Percentiles rank a stretch among this genome's conserved stretches.
phyloP scores from a whole-genome alignment of 805 yeast species.

The Pichia nakasei region DNA sequence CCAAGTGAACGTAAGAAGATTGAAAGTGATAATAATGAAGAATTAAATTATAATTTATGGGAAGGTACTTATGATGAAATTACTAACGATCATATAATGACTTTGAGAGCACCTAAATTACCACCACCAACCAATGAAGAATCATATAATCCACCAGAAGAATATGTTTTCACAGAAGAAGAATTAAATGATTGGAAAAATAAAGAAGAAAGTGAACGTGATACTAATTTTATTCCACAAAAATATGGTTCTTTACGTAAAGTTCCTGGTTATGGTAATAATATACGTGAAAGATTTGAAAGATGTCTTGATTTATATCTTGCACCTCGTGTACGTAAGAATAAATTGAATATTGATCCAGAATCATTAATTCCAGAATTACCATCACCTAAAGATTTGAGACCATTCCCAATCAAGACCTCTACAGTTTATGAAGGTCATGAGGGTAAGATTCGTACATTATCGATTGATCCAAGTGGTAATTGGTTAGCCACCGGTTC shows the following conservation, averaged over 20 bases:
- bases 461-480: constrained; percentile 83
- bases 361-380: constrained; percentile 92
- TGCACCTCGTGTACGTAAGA: constrained; percentile 92
- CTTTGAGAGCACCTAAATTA: constrained; percentile 86
- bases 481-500: constrained; percentile 96
- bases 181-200: constrained; percentile 67
- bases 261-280: constrained; percentile 87
- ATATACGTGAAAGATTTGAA: constrained; percentile 85
- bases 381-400: constrained; percentile 92
- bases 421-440: constrained; percentile 84
- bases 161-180: constrained; percentile 73
- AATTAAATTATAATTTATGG: constrained; percentile 75
- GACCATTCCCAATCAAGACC: constrained; percentile 92
- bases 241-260: constrained; percentile 75
- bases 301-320: constrained; percentile 87
- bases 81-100: constrained; percentile 74
- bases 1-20: constrained; percentile 47
- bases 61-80: constrained; percentile 47
- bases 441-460: constrained; percentile 66
- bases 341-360: constrained; percentile 89
- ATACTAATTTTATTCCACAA: constrained; percentile 70
- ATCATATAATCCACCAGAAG: constrained; percentile 96
- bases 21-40: constrained; percentile 37
- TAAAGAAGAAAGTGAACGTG: constrained; percentile 68
- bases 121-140: constrained; percentile 97